Conservation (phyloP, 441 rosid genomes). For the Sinapis alba region DNA sequence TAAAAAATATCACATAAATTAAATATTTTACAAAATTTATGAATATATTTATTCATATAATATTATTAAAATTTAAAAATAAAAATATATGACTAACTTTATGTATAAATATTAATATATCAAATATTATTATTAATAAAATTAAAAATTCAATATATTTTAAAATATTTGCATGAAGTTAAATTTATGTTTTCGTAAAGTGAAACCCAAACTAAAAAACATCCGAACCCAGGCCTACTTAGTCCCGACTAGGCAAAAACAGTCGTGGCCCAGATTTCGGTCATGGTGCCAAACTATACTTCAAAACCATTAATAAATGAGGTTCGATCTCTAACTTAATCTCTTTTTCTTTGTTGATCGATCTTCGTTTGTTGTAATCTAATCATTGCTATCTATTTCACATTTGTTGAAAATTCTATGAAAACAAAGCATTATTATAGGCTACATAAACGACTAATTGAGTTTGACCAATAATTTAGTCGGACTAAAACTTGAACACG, state of each 20-base stretch:
- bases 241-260: background rate
- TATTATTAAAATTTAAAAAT: too few relatives aligned
- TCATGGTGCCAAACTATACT: background rate
- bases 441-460: background rate
- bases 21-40: too few relatives aligned
- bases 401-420: background rate
- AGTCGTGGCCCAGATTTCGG: background rate
- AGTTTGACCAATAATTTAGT: constrained; percentile 7
- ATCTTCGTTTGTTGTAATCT: background rate
- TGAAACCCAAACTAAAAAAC: too few relatives aligned
- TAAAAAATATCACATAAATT: too few relatives aligned
- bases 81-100: too few relatives aligned
- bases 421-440: constrained; percentile 1
- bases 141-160: too few relatives aligned
- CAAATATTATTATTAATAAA: too few relatives aligned
- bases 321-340: background rate
- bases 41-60: too few relatives aligned
- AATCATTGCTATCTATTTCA: background rate
- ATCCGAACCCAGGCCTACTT: too few relatives aligned
- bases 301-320: background rate
- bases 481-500: constrained; percentile 5
- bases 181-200: too few relatives aligned
- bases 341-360: background rate
- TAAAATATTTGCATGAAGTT: too few relatives aligned
- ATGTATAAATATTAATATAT: too few relatives aligned